Evolutionary conservation across 148 eudicot genomes (phyloP).

Genomic region (Spergularia bocconei): DNA sequence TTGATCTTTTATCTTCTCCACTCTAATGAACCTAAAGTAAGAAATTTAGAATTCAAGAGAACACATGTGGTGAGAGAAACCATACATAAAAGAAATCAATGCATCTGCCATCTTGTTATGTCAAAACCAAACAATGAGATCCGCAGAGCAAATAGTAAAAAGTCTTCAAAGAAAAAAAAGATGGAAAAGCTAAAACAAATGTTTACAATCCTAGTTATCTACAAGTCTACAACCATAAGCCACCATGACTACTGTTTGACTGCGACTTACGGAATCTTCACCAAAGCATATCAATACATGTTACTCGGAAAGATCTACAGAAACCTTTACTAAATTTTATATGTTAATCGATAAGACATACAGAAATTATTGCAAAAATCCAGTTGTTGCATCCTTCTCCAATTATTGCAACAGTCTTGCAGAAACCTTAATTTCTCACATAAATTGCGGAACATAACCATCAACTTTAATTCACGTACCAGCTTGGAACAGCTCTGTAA

Average conservation of each 20-base stretch:
- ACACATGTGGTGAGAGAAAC: background rate
- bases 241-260: background rate
- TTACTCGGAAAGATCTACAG: background rate
- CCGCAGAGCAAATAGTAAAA: background rate
- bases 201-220: background rate
- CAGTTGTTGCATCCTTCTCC: background rate
- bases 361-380: too few relatives aligned
- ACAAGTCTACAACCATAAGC: background rate
- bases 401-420: background rate
- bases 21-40: conserved; percentile 74
- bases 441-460: background rate
- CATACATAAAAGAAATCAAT: background rate
- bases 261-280: background rate
- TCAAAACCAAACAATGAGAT: background rate
- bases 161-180: background rate
- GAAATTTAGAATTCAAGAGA: background rate
- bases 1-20: conserved; percentile 84
- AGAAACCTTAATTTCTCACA: background rate
- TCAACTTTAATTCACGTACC: conserved; percentile 37
- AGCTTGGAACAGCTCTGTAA: conserved; percentile 98
- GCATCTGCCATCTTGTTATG: background rate
- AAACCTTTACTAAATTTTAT: too few relatives aligned
- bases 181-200: background rate
- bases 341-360: too few relatives aligned
- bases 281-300: background rate